phyloP scores from a whole-genome alignment of 176 grass and related monocot species.

The Neostapfia colusana region DNA sequence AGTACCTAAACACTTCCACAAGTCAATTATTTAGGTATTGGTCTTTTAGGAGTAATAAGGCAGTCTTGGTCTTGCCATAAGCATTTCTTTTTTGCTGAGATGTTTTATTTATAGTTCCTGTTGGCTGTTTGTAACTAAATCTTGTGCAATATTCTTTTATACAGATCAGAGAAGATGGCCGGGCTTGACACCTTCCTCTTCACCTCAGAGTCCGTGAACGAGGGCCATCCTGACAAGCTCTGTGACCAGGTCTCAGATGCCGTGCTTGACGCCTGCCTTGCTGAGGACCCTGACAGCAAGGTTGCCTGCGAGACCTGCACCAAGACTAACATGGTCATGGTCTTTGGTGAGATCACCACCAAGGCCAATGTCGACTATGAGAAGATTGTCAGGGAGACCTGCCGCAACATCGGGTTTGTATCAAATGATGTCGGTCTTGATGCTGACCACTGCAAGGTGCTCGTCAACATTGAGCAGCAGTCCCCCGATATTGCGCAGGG shows the following conservation, averaged over 20 bases:
- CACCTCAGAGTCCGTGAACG: slow-evolving; percentile 50
- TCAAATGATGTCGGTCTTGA: slow-evolving; percentile 52
- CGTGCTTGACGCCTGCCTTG: slow-evolving; percentile 52
- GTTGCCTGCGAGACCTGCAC: slow-evolving; percentile 58
- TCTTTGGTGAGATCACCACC: slow-evolving; percentile 59
- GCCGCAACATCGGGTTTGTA: slow-evolving; percentile 48
- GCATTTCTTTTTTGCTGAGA: neutral
- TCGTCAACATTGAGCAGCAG: slow-evolving; percentile 60
- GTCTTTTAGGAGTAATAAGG: neutral
- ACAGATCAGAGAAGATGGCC: slow-evolving; percentile 46
- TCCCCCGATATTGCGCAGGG: slow-evolving; percentile 59
- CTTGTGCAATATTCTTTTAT: neutral
- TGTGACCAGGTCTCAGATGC: slow-evolving; percentile 53
- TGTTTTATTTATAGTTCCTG: neutral
- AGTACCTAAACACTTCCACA: neutral
- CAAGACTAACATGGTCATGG: slow-evolving; percentile 61
- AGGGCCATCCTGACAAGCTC: slow-evolving; percentile 57
- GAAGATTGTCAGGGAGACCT: slow-evolving; percentile 54
- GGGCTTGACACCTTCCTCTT: slow-evolving; percentile 48
- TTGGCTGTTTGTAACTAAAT: slow-evolving; percentile 2
- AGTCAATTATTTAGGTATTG: neutral
- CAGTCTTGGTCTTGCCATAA: neutral
- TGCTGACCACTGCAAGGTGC: slow-evolving; percentile 60
- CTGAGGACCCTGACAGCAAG: slow-evolving; percentile 55
- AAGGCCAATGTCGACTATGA: slow-evolving; percentile 52